A percentile compares a stretch with the other conserved stretches of the same genome.
These are phyloP conservation scores for Curvularia eragrostidis DNA, from an alignment of 2,329 filamentous ascomycete species.

Conservation along the genomic window DNA sequence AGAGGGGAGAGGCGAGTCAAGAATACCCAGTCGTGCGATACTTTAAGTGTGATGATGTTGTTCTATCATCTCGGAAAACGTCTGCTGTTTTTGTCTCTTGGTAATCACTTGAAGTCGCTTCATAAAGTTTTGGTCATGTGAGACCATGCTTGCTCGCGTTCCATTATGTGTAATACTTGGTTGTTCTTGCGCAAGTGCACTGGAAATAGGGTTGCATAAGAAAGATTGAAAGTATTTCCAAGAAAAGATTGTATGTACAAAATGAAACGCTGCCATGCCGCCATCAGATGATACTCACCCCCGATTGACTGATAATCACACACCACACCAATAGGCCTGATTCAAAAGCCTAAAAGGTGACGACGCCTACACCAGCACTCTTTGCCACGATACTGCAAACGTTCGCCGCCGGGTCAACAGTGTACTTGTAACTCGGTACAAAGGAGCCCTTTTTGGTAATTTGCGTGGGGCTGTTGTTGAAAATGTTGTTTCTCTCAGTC, in stretches of 20 bases:
- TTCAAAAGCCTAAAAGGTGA: slow-evolving; percentile 33
- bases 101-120: neutral
- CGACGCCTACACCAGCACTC: slow-evolving; percentile 42
- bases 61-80: neutral
- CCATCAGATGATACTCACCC: slow-evolving; percentile 5
- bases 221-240: neutral
- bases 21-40: slow-evolving; percentile 4
- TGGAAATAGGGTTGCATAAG: neutral
- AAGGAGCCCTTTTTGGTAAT: slow-evolving; percentile 61
- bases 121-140: neutral
- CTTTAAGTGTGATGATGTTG: neutral
- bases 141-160: neutral
- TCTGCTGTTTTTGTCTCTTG: neutral
- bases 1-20: neutral
- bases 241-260: slow-evolving; percentile 32
- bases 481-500: slow-evolving; percentile 56
- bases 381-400: slow-evolving; percentile 38
- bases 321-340: too few species aligned
- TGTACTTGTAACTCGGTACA: slow-evolving; percentile 62
- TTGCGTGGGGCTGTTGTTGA: slow-evolving; percentile 49
- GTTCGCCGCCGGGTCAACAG: slow-evolving; percentile 34
- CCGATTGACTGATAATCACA: neutral
- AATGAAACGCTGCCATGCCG: slow-evolving; percentile 2
- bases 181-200: neutral
- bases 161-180: neutral